Base-by-base conservation (phyloP, 495 filamentous ascomycete species). In the Parachaetomium inaequale region DNA sequence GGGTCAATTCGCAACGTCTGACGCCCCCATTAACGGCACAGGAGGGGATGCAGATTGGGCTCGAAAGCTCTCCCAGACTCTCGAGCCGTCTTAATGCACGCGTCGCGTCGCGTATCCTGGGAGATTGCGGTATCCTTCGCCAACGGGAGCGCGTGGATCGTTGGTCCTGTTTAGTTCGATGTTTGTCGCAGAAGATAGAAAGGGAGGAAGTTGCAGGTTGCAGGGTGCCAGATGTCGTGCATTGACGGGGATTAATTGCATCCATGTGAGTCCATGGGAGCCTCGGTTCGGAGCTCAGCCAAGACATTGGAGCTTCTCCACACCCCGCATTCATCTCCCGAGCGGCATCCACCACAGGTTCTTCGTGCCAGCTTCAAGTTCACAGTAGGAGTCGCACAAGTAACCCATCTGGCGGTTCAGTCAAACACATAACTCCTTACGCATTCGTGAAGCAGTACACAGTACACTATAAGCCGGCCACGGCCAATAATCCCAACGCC, bases 231-330 rank as follows among this genome's bases (percentile, higher is more conserved):
- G 23, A 50, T n/a, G 55, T 26, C 40, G 26, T 31, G 47, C 47
- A 31, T 60, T 42, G 25, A 40, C 17, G 51, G 31, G 19, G 29
- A 32, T 51, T 19, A 38, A 55, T 29, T 49, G 11, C 19, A 34
- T 54, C 7, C 19, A 47, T 21, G 28, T 38, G 57, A 32, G 26
- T 12, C 36, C 4, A 2, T 1, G 17, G n/a, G 21, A 49, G 59
- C 59, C 59, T 62, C 59, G 59, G 59, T 43, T 62, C 42, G 17
- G 29, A 17, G 51, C 21, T 28, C 21, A 36, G 59, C 59, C 59
- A 62, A 62, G 59, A 49, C 14, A 5, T 47, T 36, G 42, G 31
- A 50, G 43, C 43, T 38, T 34, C 40, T 50, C 57, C 43, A 55
- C 38, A 55, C 59, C 59, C 59, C 59, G 49, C 59, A 23, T 15